Evolutionary conservation across 202 grass and related monocot genomes (phyloP), one percentile per base, ranked within the genome.

Genomic region (Schoenoplectus tabernaemontani): DNA sequence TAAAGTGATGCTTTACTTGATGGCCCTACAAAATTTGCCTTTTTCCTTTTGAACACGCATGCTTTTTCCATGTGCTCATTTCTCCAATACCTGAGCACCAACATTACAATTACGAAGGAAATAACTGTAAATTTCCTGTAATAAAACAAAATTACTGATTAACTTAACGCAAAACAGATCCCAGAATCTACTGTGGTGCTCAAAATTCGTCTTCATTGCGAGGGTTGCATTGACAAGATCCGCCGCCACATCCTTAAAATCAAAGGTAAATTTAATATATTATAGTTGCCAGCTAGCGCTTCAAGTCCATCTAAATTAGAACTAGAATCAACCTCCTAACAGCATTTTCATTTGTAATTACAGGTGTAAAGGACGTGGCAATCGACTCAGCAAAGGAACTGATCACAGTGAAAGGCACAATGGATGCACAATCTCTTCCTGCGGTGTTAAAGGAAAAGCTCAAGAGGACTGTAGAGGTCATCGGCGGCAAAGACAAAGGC

Each of bases 161-260:
- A 34, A 50, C 11, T 75, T 56, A 36, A 33, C 17, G 78, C 51
- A 1, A 77, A 79, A 64, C 83, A 77, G 85, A 66, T 56, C 39
- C 57, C 7, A 2, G 86, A 92, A 86, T 89, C 83, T 57, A 87
- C 88, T 3, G 90, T 86, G 73, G 23, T 96, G 79, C 92, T 99
- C 39, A 89, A 81, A 84, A 93, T 95, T 59, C 88, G 85, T 3
- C 96, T 99, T 13, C 96, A 99, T 81, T 96, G 96, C 83, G 90
- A 96, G 32, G 87, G 88, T 64, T 99, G 96, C 86, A 83, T 93
- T 23, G 78, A 85, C 72, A 87, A 85, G 76, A 95, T 96, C 78
- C 50, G 82, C 28, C 82, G 83, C 60, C 83, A 82, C 23, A 92
- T 95, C 28, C 82, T 82, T 85, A 95, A 99, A 79, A 82, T 99